Conservation (phyloP, 2,329 filamentous ascomycete genomes). For the Pseudocercospora macadamiae region DNA sequence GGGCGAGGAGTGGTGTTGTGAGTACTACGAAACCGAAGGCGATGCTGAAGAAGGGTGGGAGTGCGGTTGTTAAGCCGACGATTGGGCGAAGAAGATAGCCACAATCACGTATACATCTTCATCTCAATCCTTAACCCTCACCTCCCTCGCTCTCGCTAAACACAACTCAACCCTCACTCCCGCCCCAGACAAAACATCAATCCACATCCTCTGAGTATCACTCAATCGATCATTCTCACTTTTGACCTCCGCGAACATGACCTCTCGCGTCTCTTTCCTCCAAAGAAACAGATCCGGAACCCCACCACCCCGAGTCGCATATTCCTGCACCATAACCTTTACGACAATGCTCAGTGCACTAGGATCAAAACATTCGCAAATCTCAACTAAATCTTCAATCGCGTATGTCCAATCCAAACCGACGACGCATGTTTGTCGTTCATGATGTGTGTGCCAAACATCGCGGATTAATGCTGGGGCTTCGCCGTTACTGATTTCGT, state of each 20-base stretch:
- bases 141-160: slow-evolving; percentile 63
- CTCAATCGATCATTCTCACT: slow-evolving; percentile 84
- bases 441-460: slow-evolving; percentile 70
- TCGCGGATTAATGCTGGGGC: slow-evolving; percentile 67
- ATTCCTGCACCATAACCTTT: slow-evolving; percentile 95
- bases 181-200: slow-evolving; percentile 84
- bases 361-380: slow-evolving; percentile 77
- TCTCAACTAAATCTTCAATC: slow-evolving; percentile 75
- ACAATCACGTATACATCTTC: too few species aligned
- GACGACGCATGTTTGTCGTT: slow-evolving; percentile 79
- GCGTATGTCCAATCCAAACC: slow-evolving; percentile 91
- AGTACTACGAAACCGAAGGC: slow-evolving; percentile 8
- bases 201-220: slow-evolving; percentile 95
- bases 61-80: slow-evolving; percentile 36
- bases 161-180: slow-evolving; percentile 85
- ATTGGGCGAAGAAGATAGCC: slow-evolving; percentile 25
- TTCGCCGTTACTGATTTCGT: slow-evolving; percentile 82
- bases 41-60: slow-evolving; percentile 29
- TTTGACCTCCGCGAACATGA: slow-evolving; percentile 53
- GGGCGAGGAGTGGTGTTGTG: slow-evolving; percentile 6
- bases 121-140: too few species aligned
- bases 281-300: slow-evolving; percentile 93
- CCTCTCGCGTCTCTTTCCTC: slow-evolving; percentile 54
- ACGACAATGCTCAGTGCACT: slow-evolving; percentile 80
- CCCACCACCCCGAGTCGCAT: slow-evolving; percentile 80